Evolutionary conservation across 139 green algal genomes (phyloP), one percentile per base, ranked within the genome.

Genomic region (Ettlia oleoabundans): DNA sequence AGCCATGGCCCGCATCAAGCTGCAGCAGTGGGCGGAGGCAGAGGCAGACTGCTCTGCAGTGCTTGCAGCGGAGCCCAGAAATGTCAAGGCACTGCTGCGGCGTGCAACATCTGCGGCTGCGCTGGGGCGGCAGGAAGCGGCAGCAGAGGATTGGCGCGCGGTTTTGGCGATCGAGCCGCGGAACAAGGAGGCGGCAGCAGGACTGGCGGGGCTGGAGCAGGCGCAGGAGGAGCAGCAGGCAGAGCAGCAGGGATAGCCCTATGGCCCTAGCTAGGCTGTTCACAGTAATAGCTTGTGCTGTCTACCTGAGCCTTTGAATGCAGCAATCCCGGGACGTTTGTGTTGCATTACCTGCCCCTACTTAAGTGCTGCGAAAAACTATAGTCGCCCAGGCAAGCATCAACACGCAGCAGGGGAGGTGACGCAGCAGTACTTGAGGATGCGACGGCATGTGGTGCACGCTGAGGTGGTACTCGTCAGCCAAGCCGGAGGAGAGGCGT

Each of bases 71-170:
- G 82, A 96, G 63, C 80, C 89, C 0, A 13, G 55, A 41, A 95
- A 96, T 41, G 92, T 95, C 7, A 96, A 96, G 74, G 94, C 93
- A 32, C 83, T 95, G 68, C 84, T 97, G 80, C 76, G 94, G 19
- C 69, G 88, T 2, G 94, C 83, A 1, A 47, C 89, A 1, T 91
- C 92, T 18, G 72, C 77, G 35, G 63, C 81, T n/a, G 84, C 51
- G 13, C 73, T 92, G 58, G 83, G 80, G 0, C 62, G 78, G 13
- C 9, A 24, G 21, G 61, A 32, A 9, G 85, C 81, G 51, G 90
- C 90, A 24, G 42, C 65, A 32, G 63, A 18, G 1, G 89, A 93
- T 47, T 84, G 90, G 55, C 38, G 84, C 74, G 47, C 55, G 47
- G 91, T 85, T 28, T 32, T 92, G 26, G 62, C 75, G 52, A 13